Evolutionary conservation across 2,329 filamentous ascomycete genomes (phyloP).

Genomic region (Torrubiella hemipterigena): DNA sequence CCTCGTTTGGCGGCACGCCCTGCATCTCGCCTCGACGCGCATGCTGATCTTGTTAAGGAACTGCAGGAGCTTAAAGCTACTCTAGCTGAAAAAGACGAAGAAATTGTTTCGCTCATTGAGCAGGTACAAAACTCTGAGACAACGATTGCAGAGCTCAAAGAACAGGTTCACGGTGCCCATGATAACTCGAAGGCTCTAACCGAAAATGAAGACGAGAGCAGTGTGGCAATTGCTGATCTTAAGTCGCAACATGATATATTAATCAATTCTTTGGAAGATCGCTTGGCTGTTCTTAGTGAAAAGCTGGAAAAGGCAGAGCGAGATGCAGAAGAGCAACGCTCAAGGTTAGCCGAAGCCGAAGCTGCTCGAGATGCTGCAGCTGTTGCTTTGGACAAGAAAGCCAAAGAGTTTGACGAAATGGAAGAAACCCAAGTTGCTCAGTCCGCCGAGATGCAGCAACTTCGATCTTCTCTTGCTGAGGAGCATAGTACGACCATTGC

Average conservation of each 20-base stretch:
- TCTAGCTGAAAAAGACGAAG: constrained; percentile 43
- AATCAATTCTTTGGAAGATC: constrained; percentile 31
- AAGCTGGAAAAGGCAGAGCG: constrained; percentile 39
- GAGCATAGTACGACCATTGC: constrained; percentile 36
- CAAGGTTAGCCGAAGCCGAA: constrained; percentile 34
- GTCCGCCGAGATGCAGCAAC: constrained; percentile 32
- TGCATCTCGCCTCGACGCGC: constrained; percentile 23
- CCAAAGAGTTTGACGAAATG: constrained; percentile 35
- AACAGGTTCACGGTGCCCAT: constrained; percentile 30
- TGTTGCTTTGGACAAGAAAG: constrained; percentile 33
- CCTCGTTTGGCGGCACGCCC: constrained; percentile 26
- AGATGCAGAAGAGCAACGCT: constrained; percentile 37
- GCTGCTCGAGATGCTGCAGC: constrained; percentile 36
- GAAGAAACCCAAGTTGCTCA: constrained; percentile 33
- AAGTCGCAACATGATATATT: constrained; percentile 38
- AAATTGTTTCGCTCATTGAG: constrained; percentile 43
- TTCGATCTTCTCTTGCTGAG: constrained; percentile 35
- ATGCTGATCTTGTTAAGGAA: constrained; percentile 36
- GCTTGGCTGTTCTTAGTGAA: constrained; percentile 35
- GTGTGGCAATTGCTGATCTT: constrained; percentile 31
- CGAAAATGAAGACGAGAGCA: constrained; percentile 29
- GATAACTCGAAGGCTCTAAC: constrained; percentile 26
- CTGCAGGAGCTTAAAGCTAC: constrained; percentile 49
- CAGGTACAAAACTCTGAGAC: constrained; percentile 44
- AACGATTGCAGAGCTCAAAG: constrained; percentile 41